Evolutionary conservation across 768 basidiomycete genomes (phyloP).

Genomic region (Suillus cothurnatus): DNA sequence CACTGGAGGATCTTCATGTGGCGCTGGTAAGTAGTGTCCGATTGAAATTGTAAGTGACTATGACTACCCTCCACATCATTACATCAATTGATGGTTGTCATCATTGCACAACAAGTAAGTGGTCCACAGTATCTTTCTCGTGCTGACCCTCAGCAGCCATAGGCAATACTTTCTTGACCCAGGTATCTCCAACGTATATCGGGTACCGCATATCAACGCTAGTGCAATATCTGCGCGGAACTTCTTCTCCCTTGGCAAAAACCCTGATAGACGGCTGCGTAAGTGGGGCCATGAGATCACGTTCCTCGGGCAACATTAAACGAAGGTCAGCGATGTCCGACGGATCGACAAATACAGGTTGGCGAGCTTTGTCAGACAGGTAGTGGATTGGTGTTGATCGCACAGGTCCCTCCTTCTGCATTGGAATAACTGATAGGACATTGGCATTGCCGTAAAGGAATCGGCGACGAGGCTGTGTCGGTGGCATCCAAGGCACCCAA

Average conservation of each 20-base stretch:
- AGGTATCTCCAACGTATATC: slow-evolving; percentile 28
- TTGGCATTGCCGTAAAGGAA: background rate
- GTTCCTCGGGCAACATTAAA: slow-evolving; percentile 11
- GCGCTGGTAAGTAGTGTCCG: background rate
- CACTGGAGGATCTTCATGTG: background rate
- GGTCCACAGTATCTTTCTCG: background rate
- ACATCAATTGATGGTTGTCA: background rate
- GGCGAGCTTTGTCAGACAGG: slow-evolving; percentile 21
- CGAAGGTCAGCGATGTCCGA: slow-evolving; percentile 7
- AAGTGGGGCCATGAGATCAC: slow-evolving; percentile 12
- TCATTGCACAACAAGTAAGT: background rate
- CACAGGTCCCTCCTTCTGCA: background rate
- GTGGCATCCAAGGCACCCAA: slow-evolving; percentile 14
- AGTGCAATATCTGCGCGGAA: slow-evolving; percentile 14
- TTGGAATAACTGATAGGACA: slow-evolving; percentile 11
- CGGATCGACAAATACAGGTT: slow-evolving; percentile 20
- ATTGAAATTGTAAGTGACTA: background rate
- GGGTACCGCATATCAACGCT: background rate
- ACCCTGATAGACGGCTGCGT: slow-evolving; percentile 12
- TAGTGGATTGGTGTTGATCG: slow-evolving; percentile 17
- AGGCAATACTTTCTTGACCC: slow-evolving; percentile 17
- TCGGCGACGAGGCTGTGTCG: too few species aligned
- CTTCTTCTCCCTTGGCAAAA: slow-evolving; percentile 22
- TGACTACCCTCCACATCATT: background rate
- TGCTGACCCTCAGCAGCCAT: background rate